These are phyloP conservation scores for Clathrospora elynae DNA, from an alignment of 2,329 filamentous ascomycete species.

Conservation along the genomic window DNA sequence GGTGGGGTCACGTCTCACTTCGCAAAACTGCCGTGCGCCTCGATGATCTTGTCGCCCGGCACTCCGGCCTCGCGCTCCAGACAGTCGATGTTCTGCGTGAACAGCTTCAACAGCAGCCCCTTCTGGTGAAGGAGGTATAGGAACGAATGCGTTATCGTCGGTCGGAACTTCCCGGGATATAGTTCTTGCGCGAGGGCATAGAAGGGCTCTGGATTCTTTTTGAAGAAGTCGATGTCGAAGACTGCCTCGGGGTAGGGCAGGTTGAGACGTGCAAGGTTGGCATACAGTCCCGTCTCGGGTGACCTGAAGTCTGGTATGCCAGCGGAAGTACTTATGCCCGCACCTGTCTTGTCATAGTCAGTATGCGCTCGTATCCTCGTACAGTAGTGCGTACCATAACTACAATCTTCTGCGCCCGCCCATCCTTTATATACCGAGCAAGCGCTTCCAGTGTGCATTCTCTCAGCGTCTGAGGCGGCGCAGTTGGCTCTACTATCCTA, in stretches of 20 bases:
- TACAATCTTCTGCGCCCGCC: conserved; percentile 71
- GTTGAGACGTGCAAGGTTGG: conserved; percentile 83
- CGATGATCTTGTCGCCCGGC: conserved; percentile 78
- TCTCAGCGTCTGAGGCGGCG: conserved; percentile 67
- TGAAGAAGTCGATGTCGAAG: conserved; percentile 91
- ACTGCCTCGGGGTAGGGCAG: conserved; percentile 90
- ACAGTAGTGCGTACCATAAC: conserved; percentile 65
- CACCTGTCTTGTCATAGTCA: conserved; percentile 66
- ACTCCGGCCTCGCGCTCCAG: conserved; percentile 87
- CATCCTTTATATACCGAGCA: conserved; percentile 78
- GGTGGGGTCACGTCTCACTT: conserved; percentile 13
- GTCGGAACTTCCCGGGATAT: conserved; percentile 85
- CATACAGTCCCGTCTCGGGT: conserved; percentile 89
- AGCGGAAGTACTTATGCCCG: conserved; percentile 78
- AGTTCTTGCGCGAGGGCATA: conserved; percentile 91
- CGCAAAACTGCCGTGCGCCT: conserved; percentile 95
- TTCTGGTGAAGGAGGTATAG: conserved; percentile 81
- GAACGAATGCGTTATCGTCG: conserved; percentile 89
- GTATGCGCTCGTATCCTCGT: not conserved
- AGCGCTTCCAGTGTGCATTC: conserved; percentile 73
- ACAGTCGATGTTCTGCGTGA: conserved; percentile 98
- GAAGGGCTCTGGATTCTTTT: conserved; percentile 82
- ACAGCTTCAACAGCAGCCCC: conserved; percentile 78
- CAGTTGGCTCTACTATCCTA: conserved; percentile 68
- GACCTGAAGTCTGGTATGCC: conserved; percentile 92